A percentile compares a stretch with the other conserved stretches of the same genome.
Evolutionary conservation across 257 asterid species (phyloP).

Genomic region (Rehmannia glutinosa): DNA sequence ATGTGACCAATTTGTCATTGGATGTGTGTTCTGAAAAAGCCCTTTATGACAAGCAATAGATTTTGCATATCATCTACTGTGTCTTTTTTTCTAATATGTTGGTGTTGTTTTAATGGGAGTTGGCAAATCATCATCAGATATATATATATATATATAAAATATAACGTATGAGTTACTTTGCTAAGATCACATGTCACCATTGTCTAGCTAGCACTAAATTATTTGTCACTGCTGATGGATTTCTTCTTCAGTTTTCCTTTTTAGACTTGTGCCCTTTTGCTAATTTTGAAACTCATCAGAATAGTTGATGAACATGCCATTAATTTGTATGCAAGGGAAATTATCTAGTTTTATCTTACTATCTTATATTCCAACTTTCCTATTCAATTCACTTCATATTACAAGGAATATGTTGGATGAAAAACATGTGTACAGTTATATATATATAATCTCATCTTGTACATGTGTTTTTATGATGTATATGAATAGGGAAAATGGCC

Average conservation of each 20-base stretch:
- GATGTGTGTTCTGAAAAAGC: constrained; percentile 14
- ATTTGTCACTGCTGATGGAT: constrained; percentile 19
- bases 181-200: constrained; percentile 38
- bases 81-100: constrained; percentile 11
- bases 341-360: no score
- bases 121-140: constrained; percentile 22
- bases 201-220: constrained; percentile 30
- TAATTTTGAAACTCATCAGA: constrained; percentile 2
- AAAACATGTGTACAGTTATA: no score
- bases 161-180: constrained; percentile 25
- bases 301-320: neutral
- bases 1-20: constrained; percentile 11
- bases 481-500: no score
- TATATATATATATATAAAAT: neutral
- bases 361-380: no score
- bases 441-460: no score
- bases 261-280: constrained; percentile 16
- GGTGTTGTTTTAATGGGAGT: constrained; percentile 5
- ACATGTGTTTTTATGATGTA: no score
- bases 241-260: constrained; percentile 16
- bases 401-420: no score
- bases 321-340: no score
- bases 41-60: constrained; percentile 33
- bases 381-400: no score
- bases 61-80: constrained; percentile 31